Evolutionary conservation across 345 rosid species (phyloP), one percentile per base, ranked within the genome.

Genomic region (Ceriops tagal): DNA sequence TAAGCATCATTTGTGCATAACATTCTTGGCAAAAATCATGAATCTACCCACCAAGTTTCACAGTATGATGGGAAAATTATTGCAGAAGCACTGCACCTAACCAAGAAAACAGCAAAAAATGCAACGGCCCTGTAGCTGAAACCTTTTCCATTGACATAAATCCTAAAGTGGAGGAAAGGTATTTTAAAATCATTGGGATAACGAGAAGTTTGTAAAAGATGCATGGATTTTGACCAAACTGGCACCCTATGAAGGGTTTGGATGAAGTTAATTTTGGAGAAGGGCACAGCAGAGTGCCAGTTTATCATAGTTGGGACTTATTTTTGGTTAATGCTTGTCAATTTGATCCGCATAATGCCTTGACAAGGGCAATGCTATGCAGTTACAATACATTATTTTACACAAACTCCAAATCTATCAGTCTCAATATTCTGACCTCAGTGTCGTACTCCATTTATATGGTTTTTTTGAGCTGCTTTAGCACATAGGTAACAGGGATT

Each of bases 261-360:
- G 85, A 87, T 88, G 96, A 85, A 73, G 79, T 55, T 86, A 73
- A 84, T 93, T 73, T 70, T 92, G 81, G 92, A 88, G 82, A 84
- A 79, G 99, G 99, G 24, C 96, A 93, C 65, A 92, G 99, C 87
- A 85, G 99, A 81, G 87, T 89, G 61, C 97, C 97, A 9, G 96
- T 93, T 64, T 91, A 86, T 83, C 89, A 93, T 80, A 88, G 92
- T 64, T 88, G 89, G 97, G 97, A 63, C 85, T 89, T 67, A 74
- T 89, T 64, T 64, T 74, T 93, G 96, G 97, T 93, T 76, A 70
- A 64, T 57, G 31, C 3, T 65, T 49, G 62, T 5, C 28, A 46
- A 0, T 11, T 37, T 37, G 43, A 37, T 37, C 43, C 43, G 8
- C 43, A 37, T 8, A 37, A 37, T 37, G 43, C 43, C 43, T 37